Percentiles rank a stretch among this genome's conserved stretches.
These are phyloP conservation scores for Hevea brasiliensis DNA, from an alignment of 345 rosid species.

Conservation along the genomic window DNA sequence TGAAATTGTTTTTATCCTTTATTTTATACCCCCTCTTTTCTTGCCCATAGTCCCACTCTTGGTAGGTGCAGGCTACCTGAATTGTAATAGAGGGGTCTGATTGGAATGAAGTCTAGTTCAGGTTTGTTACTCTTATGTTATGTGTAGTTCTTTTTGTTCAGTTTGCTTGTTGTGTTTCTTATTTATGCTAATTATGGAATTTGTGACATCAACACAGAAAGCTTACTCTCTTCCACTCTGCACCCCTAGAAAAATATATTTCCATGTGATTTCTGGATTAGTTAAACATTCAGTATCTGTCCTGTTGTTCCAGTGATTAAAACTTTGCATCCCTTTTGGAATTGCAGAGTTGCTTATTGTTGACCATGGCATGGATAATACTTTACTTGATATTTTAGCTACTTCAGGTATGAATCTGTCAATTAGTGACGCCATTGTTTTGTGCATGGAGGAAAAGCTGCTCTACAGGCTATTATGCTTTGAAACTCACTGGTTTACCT, in stretches of 20 bases:
- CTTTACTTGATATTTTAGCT: too few species aligned
- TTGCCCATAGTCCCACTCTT: background rate
- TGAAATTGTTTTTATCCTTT: slow-evolving; percentile 3
- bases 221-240: background rate
- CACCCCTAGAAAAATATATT: background rate
- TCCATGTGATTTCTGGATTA: background rate
- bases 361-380: too few species aligned
- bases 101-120: background rate
- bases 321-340: background rate
- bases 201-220: background rate
- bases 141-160: background rate
- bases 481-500: background rate
- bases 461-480: background rate
- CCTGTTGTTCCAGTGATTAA: background rate
- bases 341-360: background rate
- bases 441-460: background rate
- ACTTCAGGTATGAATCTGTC: background rate
- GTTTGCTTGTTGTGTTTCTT: background rate
- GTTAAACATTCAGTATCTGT: background rate
- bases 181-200: background rate
- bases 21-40: background rate
- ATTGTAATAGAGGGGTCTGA: background rate
- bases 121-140: background rate
- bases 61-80: background rate
- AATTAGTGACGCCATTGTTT: background rate